Percentiles rank a stretch among this genome's conserved stretches.
Evolutionary conservation across 108 stramenopile genomes (phyloP).

Genomic region (Cylindrotheca fusiformis): DNA sequence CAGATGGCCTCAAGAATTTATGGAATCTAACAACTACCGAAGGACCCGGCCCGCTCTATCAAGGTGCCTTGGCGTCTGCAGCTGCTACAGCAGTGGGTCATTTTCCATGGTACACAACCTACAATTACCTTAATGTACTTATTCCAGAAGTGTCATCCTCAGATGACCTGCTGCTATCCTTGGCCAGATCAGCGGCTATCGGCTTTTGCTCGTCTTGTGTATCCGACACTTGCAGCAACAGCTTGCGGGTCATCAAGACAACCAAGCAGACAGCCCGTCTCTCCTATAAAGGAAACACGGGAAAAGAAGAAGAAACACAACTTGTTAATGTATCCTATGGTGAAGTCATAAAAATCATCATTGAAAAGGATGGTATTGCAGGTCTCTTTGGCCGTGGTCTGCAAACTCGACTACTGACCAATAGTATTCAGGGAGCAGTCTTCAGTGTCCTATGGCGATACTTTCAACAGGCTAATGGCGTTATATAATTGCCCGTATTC

Average conservation of each 20-base stretch:
- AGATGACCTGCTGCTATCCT: slow-evolving; percentile 67
- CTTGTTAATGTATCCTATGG: slow-evolving; percentile 44
- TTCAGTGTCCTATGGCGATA: slow-evolving; percentile 87
- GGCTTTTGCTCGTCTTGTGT: slow-evolving; percentile 74
- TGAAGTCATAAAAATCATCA: slow-evolving; percentile 54
- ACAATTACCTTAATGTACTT: slow-evolving; percentile 67
- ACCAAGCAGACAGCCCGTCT: slow-evolving; percentile 80
- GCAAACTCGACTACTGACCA: slow-evolving; percentile 77
- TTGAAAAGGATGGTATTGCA: slow-evolving; percentile 68
- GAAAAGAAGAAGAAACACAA: neutral
- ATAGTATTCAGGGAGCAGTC: slow-evolving; percentile 80
- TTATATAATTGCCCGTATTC: too few species aligned
- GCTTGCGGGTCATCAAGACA: slow-evolving; percentile 83
- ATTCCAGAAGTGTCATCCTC: slow-evolving; percentile 50
- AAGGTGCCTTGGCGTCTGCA: slow-evolving; percentile 78
- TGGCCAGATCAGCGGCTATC: slow-evolving; percentile 64
- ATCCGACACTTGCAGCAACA: slow-evolving; percentile 71
- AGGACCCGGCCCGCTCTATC: slow-evolving; percentile 73
- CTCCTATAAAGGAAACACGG: slow-evolving; percentile 7
- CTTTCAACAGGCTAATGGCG: slow-evolving; percentile 42
- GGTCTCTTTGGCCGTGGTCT: slow-evolving; percentile 81
- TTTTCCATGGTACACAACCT: slow-evolving; percentile 76
- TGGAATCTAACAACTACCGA: slow-evolving; percentile 30
- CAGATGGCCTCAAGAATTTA: slow-evolving; percentile 48
- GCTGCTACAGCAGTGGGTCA: slow-evolving; percentile 83